Conservation (phyloP, 768 basidiomycete species). For the Paxillus involutus region DNA sequence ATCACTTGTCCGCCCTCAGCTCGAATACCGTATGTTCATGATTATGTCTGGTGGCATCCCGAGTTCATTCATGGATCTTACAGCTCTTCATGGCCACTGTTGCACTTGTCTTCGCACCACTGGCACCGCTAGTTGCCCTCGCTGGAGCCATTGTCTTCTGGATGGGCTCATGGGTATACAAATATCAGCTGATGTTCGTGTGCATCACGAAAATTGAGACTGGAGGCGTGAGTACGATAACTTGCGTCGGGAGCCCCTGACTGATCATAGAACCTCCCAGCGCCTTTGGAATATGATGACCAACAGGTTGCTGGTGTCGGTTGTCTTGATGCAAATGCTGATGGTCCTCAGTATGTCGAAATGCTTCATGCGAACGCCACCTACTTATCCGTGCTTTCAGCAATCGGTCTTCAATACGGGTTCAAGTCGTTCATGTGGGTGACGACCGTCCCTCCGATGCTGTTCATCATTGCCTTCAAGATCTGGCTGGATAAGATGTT, state of each 20-base stretch:
- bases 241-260: background rate
- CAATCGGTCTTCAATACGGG: constrained; percentile 80
- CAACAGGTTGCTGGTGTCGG: constrained; percentile 80
- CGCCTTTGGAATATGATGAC: constrained; percentile 92
- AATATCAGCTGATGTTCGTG: constrained; percentile 97
- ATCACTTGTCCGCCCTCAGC: constrained; percentile 27
- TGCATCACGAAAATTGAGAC: constrained; percentile 87
- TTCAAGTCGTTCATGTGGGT: constrained; percentile 79
- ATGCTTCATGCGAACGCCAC: background rate
- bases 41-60: background rate
- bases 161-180: constrained; percentile 86
- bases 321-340: constrained; percentile 83
- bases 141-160: constrained; percentile 87
- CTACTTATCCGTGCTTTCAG: constrained; percentile 36
- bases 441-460: constrained; percentile 80
- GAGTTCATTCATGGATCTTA: constrained; percentile 7
- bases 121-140: constrained; percentile 87
- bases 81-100: constrained; percentile 92
- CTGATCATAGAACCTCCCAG: constrained; percentile 36
- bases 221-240: constrained; percentile 69
- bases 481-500: constrained; percentile 73
- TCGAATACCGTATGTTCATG: constrained; percentile 53
- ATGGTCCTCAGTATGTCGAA: constrained; percentile 78
- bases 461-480: constrained; percentile 83
- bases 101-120: constrained; percentile 88